Base-by-base conservation (phyloP, 345 rosid species). In the Linum tenue region DNA sequence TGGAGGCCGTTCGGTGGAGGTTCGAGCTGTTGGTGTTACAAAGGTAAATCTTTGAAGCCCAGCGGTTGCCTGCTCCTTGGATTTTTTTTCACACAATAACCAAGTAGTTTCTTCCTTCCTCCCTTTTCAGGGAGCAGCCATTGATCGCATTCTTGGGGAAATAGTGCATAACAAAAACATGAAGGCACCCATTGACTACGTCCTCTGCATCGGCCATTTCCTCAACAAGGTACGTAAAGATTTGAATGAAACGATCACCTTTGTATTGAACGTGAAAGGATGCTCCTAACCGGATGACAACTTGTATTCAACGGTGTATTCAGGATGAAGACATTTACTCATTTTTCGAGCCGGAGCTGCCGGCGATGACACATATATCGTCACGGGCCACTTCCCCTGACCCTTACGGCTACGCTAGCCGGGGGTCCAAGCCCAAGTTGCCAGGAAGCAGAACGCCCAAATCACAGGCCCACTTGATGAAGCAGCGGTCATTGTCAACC, bases 341-440 rank as follows among this genome's bases (percentile, higher is more conserved):
- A n/a, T 82, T 82, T 66, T 82, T 82, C 4, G 86, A 82, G 76
- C 84, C 86, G 39, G 87, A 77, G 72, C 85, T 83, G 65, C 83
- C 85, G 6, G 40, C 37, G 14, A 80, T 72, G 64, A 7, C 55
- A 53, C 66, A 72, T 36, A 8, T 58, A 10, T 2, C 22, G 15
- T 37, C 61, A 14, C 17, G 56, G 53, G 40, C 64, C 51, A 48
- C 58, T 16, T 41, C 70, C 44, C 70, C 67, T 14, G 77, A 74
- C 31, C 64, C 70, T n/a, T 48, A 58, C 5, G 37, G 42, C 39
- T 31, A 61, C 53, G 3, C 14, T 12, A 48, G 53, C 9, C 1
- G 14, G 6, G 44, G 44, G 39, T 63, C 70, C 5, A 3, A 57
- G 58, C 70, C 72, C 39, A 69, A 36, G 61, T 3, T 60, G 8